These are phyloP conservation scores for Ehretia macrophylla DNA, from an alignment of 257 asterid genomes.

Conservation along the genomic window DNA sequence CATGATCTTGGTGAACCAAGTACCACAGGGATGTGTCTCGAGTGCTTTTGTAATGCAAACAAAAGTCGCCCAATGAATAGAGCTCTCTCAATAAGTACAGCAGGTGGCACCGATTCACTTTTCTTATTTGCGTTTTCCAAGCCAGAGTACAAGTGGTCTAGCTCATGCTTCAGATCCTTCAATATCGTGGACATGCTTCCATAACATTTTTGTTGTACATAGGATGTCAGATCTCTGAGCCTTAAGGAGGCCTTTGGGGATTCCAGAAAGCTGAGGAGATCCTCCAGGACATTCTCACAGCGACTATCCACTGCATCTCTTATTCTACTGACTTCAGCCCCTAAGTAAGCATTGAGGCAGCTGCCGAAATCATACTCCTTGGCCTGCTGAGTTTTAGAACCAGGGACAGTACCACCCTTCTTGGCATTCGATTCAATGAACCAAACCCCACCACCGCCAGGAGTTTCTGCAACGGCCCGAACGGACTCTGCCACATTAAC, in stretches of 20 bases:
- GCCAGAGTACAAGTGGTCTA: constrained; percentile 49
- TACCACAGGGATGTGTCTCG: constrained; percentile 77
- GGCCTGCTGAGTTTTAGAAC: constrained; percentile 54
- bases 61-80: constrained; percentile 85
- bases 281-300: constrained; percentile 73
- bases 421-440: constrained; percentile 65
- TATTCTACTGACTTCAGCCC: constrained; percentile 85
- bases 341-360: constrained; percentile 79
- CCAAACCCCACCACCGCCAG: constrained; percentile 90
- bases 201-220: constrained; percentile 74
- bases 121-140: constrained; percentile 45
- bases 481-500: constrained; percentile 70
- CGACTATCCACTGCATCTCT: constrained; percentile 82
- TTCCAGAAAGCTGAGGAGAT: constrained; percentile 81
- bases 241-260: constrained; percentile 84
- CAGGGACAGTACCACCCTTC: constrained; percentile 37
- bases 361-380: constrained; percentile 72
- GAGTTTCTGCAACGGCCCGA: constrained; percentile 43
- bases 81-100: constrained; percentile 77
- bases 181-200: constrained; percentile 66
- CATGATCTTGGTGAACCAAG: constrained; percentile 98
- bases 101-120: constrained; percentile 45
- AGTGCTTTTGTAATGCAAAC: constrained; percentile 93
- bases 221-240: constrained; percentile 78
- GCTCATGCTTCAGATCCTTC: constrained; percentile 61